Evolutionary conservation across 805 yeast genomes (phyloP).

Genomic region (Tetrapisispora pingtungensis): DNA sequence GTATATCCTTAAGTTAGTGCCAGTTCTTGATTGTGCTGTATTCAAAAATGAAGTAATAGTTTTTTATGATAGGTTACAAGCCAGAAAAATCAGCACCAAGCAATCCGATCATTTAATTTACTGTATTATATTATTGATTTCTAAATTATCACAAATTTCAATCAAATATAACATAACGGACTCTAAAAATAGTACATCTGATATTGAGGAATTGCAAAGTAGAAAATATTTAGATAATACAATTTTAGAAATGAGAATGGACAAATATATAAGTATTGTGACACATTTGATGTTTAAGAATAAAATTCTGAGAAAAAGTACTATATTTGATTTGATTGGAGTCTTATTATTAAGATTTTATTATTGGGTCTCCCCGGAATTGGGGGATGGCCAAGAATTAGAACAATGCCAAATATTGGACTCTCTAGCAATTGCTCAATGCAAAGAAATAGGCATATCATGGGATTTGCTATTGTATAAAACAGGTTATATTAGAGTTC

Average conservation of each 20-base stretch:
- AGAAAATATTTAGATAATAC: constrained; percentile 3
- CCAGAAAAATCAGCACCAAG: constrained; percentile 8
- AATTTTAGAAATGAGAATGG: constrained; percentile 14
- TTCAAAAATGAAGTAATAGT: constrained; percentile 9
- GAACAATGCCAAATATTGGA: constrained; percentile 23
- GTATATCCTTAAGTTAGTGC: constrained; percentile 15
- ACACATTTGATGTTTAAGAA: constrained; percentile 17
- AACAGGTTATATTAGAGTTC: constrained; percentile 13
- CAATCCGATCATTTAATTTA: constrained; percentile 20
- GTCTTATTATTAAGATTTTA: constrained; percentile 22
- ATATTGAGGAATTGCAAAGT: neutral
- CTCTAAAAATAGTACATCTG: constrained; percentile 1
- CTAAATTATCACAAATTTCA: constrained; percentile 19
- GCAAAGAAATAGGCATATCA: constrained; percentile 22
- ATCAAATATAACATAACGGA: constrained; percentile 11
- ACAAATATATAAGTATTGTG: constrained; percentile 18
- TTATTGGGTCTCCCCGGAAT: constrained; percentile 28
- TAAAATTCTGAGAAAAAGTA: constrained; percentile 22
- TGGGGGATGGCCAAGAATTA: constrained; percentile 25
- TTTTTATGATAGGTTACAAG: constrained; percentile 12
- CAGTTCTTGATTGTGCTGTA: constrained; percentile 16
- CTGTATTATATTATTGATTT: constrained; percentile 17
- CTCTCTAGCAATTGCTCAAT: constrained; percentile 23
- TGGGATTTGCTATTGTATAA: constrained; percentile 18
- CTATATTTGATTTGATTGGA: constrained; percentile 21